Percentiles rank a stretch among this genome's conserved stretches.
Evolutionary conservation across 1,284 basidiomycete genomes (phyloP).

Genomic region (Fomitopsis palustris): DNA sequence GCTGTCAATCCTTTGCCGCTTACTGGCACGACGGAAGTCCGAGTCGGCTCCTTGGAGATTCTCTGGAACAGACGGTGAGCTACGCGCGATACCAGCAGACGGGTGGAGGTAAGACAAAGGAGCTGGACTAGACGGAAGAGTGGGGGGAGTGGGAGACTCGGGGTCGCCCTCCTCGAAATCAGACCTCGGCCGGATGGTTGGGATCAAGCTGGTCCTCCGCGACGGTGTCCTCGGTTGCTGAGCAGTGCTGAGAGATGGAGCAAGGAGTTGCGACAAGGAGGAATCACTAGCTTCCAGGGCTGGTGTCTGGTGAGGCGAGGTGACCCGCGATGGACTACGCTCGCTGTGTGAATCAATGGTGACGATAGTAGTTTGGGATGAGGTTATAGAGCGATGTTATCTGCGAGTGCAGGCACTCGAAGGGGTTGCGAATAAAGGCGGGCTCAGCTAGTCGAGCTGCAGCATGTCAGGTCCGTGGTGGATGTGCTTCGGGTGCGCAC

Average conservation of each 20-base stretch:
- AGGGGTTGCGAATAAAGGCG: constrained; percentile 15
- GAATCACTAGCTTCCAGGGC: constrained; percentile 42
- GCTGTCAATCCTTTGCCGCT: constrained; percentile 64
- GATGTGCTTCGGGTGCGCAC: constrained; percentile 9
- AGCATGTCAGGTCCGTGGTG: constrained; percentile 13
- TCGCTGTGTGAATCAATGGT: constrained; percentile 70
- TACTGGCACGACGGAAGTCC: constrained; percentile 54
- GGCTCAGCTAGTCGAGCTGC: constrained; percentile 18
- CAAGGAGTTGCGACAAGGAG: constrained; percentile 19
- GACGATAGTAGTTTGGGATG: constrained; percentile 27
- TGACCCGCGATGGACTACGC: constrained; percentile 53
- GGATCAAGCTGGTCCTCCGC: constrained; percentile 43
- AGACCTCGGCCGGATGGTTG: constrained; percentile 58
- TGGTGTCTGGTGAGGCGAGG: constrained; percentile 36
- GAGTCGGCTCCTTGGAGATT: constrained; percentile 34
- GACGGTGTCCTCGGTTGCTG: constrained; percentile 16
- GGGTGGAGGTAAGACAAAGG: constrained; percentile 26
- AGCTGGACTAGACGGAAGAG: constrained; percentile 22
- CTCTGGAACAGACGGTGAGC: constrained; percentile 9
- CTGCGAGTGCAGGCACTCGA: constrained; percentile 9
- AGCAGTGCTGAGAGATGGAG: constrained; percentile 24
- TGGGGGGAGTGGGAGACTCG: constrained; percentile 19
- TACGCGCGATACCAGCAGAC: constrained; percentile 16
- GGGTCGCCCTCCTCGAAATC: constrained; percentile 54
- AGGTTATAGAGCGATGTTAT: constrained; percentile 13